phyloP scores from a whole-genome alignment of 768 basidiomycete species.

The Auricularia auricula-judae region DNA sequence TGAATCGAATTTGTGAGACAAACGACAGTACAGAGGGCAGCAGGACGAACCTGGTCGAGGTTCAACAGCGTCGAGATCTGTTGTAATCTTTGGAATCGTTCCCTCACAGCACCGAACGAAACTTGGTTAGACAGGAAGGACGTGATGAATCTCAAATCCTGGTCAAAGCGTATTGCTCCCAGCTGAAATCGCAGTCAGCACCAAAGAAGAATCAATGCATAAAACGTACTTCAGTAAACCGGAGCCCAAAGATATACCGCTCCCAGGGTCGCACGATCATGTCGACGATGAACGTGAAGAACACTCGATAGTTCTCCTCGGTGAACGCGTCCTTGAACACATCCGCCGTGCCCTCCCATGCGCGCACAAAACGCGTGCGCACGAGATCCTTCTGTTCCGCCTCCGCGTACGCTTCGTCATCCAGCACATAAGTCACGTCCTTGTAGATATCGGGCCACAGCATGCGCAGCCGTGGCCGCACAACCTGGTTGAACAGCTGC shows the following conservation, averaged over 20 bases:
- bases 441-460: conserved; percentile 83
- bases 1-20: conserved; percentile 17
- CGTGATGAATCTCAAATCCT: conserved; percentile 76
- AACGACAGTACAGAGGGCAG: background rate
- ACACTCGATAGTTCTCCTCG: conserved; percentile 73
- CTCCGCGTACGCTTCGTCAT: conserved; percentile 74
- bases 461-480: conserved; percentile 76
- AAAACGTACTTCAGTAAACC: conserved; percentile 71
- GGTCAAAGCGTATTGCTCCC: conserved; percentile 91
- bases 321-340: conserved; percentile 66
- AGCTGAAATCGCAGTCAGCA: conserved; percentile 39
- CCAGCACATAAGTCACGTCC: conserved; percentile 78
- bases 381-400: conserved; percentile 82
- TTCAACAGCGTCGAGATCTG: conserved; percentile 90
- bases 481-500: conserved; percentile 89
- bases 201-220: background rate
- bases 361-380: conserved; percentile 68
- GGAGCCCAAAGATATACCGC: conserved; percentile 66
- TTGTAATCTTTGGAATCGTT: conserved; percentile 85
- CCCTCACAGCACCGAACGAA: conserved; percentile 78
- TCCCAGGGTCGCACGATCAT: conserved; percentile 93
- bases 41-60: conserved; percentile 55
- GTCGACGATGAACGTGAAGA: conserved; percentile 80
- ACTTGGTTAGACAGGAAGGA: conserved; percentile 82
- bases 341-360: background rate